Evolutionary conservation across 2,329 filamentous ascomycete species (phyloP), one percentile per base, ranked within the genome.

Genomic region (Fusarium piperis): DNA sequence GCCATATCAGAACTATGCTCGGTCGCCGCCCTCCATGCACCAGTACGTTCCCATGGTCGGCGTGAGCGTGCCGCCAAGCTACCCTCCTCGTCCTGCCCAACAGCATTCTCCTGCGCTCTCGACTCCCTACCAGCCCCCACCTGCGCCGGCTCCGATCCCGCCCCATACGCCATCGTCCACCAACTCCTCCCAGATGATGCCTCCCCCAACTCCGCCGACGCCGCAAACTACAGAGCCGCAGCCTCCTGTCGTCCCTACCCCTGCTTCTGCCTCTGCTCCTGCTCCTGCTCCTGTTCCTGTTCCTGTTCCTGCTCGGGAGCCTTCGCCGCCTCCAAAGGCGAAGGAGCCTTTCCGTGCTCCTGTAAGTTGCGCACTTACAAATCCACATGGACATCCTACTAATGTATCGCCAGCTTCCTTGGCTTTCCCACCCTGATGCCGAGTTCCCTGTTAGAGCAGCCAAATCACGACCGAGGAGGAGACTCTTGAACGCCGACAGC

Each of bases 71-170:
- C 81, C 82, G 36, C 78, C 85, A 79, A 80, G 77, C 82, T 89
- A 88, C 78, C 76, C 85, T 59, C 83, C 85, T 46, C 83, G 85
- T 76, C 81, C 74, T 82, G 53, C 70, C 67, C 70, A 72, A 39
- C 84, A 87, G 62, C 83, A 83, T 33, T 88, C 87, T 58, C 86
- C 88, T n/a, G 84, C 82, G 55, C 80, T 88, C 79, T 84, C 87
- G 60, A 85, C 89, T 63, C 82, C 91, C 69, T 86, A 90, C 81
- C 86, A 90, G 77, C 83, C 87, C 78, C 82, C 89, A 78, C 80
- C 82, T 32, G 79, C 80, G 18, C 81, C 84, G 28, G 79, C 83
- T 61, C 80, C 85, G 18, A 78, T 83, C 41, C 81, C 81, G 62
- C 81, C 86, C 20, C 85, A 85, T 33, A 88, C 88, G 11, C 87